Evolutionary conservation across 257 asterid species (phyloP).

Genomic region (Fraxinus excelsior): DNA sequence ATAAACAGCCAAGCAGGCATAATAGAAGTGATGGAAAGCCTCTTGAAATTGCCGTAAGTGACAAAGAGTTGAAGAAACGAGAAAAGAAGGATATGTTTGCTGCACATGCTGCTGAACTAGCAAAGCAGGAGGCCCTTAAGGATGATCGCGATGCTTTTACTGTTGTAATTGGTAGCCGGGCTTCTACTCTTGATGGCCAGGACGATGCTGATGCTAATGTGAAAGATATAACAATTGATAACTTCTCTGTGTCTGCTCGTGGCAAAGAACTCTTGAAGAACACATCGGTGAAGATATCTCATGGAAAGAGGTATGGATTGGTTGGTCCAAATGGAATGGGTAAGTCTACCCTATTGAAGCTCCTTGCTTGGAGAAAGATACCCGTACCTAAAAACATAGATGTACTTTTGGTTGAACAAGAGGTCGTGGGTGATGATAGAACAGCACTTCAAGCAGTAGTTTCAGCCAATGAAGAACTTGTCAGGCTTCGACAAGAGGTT

Average conservation of each 20-base stretch:
- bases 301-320: conserved; percentile 71
- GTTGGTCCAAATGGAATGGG: conserved; percentile 80
- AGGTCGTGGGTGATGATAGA: conserved; percentile 58
- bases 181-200: conserved; percentile 64
- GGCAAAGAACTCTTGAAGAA: conserved; percentile 67
- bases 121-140: conserved; percentile 61
- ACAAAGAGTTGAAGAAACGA: conserved; percentile 59
- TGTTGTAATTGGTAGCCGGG: conserved; percentile 63
- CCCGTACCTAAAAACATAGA: conserved; percentile 66
- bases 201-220: conserved; percentile 73
- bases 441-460: conserved; percentile 62
- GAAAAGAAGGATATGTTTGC: conserved; percentile 61
- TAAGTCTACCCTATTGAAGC: conserved; percentile 66
- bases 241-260: conserved; percentile 68
- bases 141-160: conserved; percentile 81
- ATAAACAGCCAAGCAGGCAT: conserved; percentile 28
- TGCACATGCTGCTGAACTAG: conserved; percentile 47
- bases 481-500: conserved; percentile 59
- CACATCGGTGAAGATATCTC: conserved; percentile 58
- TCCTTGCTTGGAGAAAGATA: conserved; percentile 63
- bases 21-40: conserved; percentile 35
- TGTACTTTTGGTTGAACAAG: conserved; percentile 69
- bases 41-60: conserved; percentile 41
- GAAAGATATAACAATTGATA: conserved; percentile 62
- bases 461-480: conserved; percentile 66